phyloP scores from a whole-genome alignment of 2,329 filamentous ascomycete species.

The Trichoderma guizhouense region DNA sequence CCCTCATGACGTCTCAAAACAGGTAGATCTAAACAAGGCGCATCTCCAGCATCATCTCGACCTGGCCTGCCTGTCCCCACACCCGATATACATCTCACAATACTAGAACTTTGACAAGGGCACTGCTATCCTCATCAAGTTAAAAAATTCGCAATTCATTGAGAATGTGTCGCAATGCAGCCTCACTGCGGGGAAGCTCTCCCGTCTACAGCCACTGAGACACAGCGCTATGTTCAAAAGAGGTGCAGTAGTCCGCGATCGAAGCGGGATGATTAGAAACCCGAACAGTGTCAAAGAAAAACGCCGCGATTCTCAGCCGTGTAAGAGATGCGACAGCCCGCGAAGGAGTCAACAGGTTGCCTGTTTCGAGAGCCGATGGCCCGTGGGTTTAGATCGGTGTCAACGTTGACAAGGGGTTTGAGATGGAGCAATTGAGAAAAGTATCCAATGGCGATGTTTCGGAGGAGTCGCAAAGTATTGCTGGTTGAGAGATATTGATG shows the following conservation, averaged over 20 bases:
- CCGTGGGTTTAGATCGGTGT: neutral
- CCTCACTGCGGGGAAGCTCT: neutral
- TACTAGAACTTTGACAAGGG: neutral
- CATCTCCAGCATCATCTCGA: slow-evolving; percentile 1
- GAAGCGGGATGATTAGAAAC: neutral
- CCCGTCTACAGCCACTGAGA: neutral
- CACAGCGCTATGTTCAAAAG: neutral
- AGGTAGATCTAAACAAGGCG: neutral
- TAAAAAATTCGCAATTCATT: slow-evolving; percentile 1
- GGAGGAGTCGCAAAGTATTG: neutral
- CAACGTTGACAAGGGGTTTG: neutral
- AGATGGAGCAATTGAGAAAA: neutral
- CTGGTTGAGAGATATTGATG: neutral
- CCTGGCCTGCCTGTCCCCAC: neutral
- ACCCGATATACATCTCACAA: neutral
- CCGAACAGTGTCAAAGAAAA: neutral
- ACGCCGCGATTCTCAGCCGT: neutral
- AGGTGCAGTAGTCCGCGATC: neutral
- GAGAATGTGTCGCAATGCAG: neutral
- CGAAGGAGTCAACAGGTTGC: neutral
- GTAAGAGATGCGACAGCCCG: neutral
- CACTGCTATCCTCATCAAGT: neutral
- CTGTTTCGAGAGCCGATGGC: neutral
- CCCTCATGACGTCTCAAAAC: neutral
- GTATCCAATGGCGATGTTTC: neutral